A percentile compares a stretch with the other conserved stretches of the same genome.
phyloP scores from a whole-genome alignment of 2,329 filamentous ascomycete genomes.

The Penicillium psychrosexuale region DNA sequence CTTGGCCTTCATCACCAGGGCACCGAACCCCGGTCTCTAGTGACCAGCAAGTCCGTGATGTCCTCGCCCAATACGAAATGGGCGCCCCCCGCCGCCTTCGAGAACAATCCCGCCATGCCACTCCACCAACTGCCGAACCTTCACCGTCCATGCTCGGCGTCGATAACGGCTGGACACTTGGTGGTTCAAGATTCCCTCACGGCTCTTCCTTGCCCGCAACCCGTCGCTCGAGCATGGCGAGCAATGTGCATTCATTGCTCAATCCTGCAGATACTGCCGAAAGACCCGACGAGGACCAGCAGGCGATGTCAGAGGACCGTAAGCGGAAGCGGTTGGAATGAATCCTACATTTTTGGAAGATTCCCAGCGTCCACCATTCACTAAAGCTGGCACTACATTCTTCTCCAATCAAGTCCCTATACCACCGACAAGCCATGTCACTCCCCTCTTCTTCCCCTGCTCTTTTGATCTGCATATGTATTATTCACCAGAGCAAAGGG shows the following conservation, averaged over 20 bases:
- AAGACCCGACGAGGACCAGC: slow-evolving; percentile 61
- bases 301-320: slow-evolving; percentile 53
- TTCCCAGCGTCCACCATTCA: background rate
- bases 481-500: slow-evolving; percentile 8
- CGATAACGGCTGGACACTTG: slow-evolving; percentile 57
- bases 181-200: slow-evolving; percentile 44
- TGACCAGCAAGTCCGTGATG: slow-evolving; percentile 62
- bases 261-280: slow-evolving; percentile 68
- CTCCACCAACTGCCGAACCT: slow-evolving; percentile 52
- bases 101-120: slow-evolving; percentile 51
- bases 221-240: slow-evolving; percentile 67
- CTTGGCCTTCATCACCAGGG: slow-evolving; percentile 65
- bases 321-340: slow-evolving; percentile 59
- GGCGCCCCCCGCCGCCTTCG: slow-evolving; percentile 51
- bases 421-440: slow-evolving; percentile 2
- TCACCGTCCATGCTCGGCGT: slow-evolving; percentile 49
- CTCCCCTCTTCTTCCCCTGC: background rate
- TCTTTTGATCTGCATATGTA: slow-evolving; percentile 15
- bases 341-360: slow-evolving; percentile 10
- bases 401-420: background rate
- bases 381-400: background rate
- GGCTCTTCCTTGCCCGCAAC: slow-evolving; percentile 56
- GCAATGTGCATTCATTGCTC: slow-evolving; percentile 64
- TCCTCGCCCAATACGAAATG: slow-evolving; percentile 64
- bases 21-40: slow-evolving; percentile 50